Evolutionary conservation across 2,329 filamentous ascomycete species (phyloP), one percentile per base, ranked within the genome.

Genomic region (Colletotrichum noveboracense): DNA sequence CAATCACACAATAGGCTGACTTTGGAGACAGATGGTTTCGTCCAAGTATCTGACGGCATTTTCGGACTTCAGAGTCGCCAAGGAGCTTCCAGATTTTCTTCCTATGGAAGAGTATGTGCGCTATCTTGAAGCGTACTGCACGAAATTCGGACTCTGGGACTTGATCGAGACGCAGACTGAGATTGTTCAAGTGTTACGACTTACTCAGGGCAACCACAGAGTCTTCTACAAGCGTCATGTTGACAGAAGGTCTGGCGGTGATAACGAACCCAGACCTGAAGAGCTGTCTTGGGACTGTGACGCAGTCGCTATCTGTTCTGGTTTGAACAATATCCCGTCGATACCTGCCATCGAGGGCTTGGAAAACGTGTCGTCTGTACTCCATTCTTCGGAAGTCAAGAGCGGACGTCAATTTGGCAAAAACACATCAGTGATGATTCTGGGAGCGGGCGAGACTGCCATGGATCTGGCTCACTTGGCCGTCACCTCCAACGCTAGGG

Each of bases 31-130:
- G 84, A 83, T 89, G 3, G 88, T 89, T 2, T 88, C 86, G 2
- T 89, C 87, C 5, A 88, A 88, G 76, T 87, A 88, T 58, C 82
- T 90, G 10, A 89, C 88, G 0, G 81, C 85, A 21, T 90, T 89
- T 76, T 89, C 88, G 2, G 88, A 89, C 77, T 88, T 87, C 74
- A 84, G 88, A 2, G 82, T 87, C 7, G 80, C 85, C 3, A 66
- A 81, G 2, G 83, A 87, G 12, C 83, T 83, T 1, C 84, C 87
- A 9, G 87, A 89, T 75, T 89, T 89, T 72, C 77, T 88, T 9
- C 84, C 83, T 3, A 83, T 85, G 0, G 76, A 81, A 9, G 78
- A 80, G 3, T 89, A 88, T 74, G 82, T 86, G 18, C 66, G 81
- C 14, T 89, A 89, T 70, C 86, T 89, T 12, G 80, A 83, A 7